phyloP scores from a whole-genome alignment of 305 asterid species.

The Withania somnifera region DNA sequence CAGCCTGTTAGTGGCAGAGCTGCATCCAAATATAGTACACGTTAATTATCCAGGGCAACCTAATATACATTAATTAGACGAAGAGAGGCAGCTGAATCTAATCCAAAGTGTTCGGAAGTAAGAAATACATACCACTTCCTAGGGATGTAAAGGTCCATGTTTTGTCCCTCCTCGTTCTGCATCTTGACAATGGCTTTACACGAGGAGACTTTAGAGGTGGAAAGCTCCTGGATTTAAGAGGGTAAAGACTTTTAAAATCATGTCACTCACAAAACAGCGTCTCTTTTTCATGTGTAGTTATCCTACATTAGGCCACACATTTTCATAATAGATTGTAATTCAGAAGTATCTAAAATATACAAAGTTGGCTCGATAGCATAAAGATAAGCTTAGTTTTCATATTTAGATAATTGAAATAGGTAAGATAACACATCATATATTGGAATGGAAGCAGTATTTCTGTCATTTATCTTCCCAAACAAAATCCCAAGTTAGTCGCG shows the following conservation, averaged over 20 bases:
- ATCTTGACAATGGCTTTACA: conserved; percentile 5
- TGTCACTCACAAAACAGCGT: not conserved
- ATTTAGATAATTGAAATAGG: not conserved
- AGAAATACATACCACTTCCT: conserved; percentile 23
- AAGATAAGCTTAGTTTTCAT: not conserved
- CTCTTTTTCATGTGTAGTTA: not conserved
- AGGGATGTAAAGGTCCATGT: conserved; percentile 34
- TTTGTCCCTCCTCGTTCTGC: conserved; percentile 33
- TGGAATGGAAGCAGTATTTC: not conserved
- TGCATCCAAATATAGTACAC: conserved; percentile 3
- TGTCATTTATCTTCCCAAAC: not conserved
- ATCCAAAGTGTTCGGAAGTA: not conserved
- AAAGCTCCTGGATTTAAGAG: not conserved
- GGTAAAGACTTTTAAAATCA: not conserved
- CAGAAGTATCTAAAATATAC: not conserved
- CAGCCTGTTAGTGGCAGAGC: conserved; percentile 28
- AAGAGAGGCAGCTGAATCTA: not conserved
- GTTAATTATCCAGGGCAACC: not conserved
- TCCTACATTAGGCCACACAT: not conserved
- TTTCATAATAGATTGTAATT: not conserved
- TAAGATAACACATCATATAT: not conserved
- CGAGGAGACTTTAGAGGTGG: not conserved
- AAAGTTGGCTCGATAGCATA: not conserved
- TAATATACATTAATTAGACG: not conserved
- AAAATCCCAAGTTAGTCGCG: not conserved